A percentile compares a stretch with the other conserved stretches of the same genome.
These are phyloP conservation scores for Talaromyces sp. DNA, from an alignment of 2,329 filamentous ascomycete genomes.

Conservation along the genomic window DNA sequence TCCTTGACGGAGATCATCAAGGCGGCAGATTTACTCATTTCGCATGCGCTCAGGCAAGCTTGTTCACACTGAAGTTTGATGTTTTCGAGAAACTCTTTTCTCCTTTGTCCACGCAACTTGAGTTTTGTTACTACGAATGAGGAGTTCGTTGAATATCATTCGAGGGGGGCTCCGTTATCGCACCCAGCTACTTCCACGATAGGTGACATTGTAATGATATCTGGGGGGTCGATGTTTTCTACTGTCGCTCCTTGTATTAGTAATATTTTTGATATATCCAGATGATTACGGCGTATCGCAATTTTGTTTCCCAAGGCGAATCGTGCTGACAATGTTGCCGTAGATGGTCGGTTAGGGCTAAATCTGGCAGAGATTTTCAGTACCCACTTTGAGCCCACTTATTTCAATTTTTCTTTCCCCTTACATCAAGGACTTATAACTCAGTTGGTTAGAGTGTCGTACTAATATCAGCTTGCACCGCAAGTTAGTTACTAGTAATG, in stretches of 20 bases:
- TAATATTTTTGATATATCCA: not conserved
- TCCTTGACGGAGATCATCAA: not conserved
- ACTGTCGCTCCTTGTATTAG: not conserved
- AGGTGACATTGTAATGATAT: not conserved
- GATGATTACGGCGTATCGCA: not conserved
- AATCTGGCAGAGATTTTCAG: not conserved
- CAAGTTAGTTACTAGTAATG: not conserved
- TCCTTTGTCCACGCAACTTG: not conserved
- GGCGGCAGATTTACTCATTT: not conserved
- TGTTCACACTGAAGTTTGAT: not conserved
- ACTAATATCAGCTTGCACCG: not conserved
- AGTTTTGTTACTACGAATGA: not conserved
- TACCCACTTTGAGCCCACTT: not conserved
- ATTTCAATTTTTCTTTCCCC: not conserved
- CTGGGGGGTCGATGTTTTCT: not conserved
- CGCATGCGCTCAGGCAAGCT: not conserved
- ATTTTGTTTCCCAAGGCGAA: not conserved
- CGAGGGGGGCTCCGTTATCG: not conserved
- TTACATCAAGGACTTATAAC: not conserved
- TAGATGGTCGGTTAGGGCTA: not conserved
- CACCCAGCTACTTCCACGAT: not conserved
- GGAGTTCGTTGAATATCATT: not conserved
- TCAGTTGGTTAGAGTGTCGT: constrained; percentile 7
- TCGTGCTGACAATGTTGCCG: not conserved
- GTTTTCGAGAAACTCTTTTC: not conserved